Percentiles rank a stretch among this genome's conserved stretches.
Conservation (phyloP, 2,329 filamentous ascomycete genomes). For the Ambrosiella cleistominuta region DNA sequence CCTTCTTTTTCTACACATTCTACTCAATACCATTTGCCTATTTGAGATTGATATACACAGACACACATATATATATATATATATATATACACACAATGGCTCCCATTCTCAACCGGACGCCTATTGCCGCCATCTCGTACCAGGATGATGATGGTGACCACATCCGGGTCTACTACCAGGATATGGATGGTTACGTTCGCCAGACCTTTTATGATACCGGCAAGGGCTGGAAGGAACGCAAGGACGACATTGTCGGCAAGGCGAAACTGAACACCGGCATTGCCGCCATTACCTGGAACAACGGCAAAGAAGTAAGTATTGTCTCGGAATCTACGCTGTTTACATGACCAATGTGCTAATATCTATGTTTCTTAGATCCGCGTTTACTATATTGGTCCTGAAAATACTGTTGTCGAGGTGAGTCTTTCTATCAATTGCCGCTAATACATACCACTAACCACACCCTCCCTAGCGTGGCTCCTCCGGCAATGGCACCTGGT, state of each 20-base stretch:
- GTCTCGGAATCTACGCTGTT: neutral
- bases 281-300: conserved; percentile 13
- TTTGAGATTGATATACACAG: too few relatives aligned
- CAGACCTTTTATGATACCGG: conserved; percentile 13
- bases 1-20: neutral
- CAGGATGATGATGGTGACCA: conserved; percentile 13
- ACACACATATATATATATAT: neutral
- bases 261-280: conserved; percentile 12
- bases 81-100: conserved; percentile 5
- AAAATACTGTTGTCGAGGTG: conserved; percentile 12
- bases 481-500: conserved; percentile 12
- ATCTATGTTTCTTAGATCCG: conserved; percentile 6
- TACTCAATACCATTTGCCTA: neutral
- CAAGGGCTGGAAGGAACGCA: conserved; percentile 13
- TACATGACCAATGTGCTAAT: neutral
- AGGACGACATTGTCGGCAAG: conserved; percentile 10
- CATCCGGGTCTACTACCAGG: conserved; percentile 12
- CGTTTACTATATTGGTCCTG: conserved; percentile 11
- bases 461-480: conserved; percentile 2
- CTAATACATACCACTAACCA: neutral
- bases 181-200: conserved; percentile 12
- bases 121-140: conserved; percentile 11
- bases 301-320: conserved; percentile 9
- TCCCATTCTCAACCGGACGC: conserved; percentile 11
- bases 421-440: neutral